Base-by-base conservation (phyloP, 179 eudicot species). In the Actinidia polygama region DNA sequence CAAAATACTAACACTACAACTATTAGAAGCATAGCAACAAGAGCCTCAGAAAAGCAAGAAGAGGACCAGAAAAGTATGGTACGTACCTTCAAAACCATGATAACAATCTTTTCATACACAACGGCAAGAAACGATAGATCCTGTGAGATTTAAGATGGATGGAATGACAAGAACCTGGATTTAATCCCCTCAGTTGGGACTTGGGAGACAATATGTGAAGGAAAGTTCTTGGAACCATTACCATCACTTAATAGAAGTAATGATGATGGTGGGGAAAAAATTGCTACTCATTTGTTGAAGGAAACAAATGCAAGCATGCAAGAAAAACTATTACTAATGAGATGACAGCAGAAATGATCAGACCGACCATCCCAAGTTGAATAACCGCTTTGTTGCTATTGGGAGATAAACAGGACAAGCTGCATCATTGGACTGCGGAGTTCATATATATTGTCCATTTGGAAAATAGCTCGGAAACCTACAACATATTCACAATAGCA, bases 81-180 rank as follows among this genome's bases (percentile, higher is more conserved):
- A 94, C 98, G n/a, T 86, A 94, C 98, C 99, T 94, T 94, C 85
- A 94, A 87, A 67, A 93, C 87, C 30, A 94, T 89, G 84, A 88
- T 89, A 40, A 93, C 91, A 67, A 96, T 89, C 78, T 91, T 93
- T 24, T 97, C 94, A 89, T 88, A 96, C 23, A 90, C 89, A 85
- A 96, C 91, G 44, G 98, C 96, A 77, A 94, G 95, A 84, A 94
- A 96, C 21, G 98, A 91, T 6, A 92, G 83, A 7, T 89, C 79
- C 64, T 91, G 94, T 50, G 83, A 86, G 89, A 87, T 94, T 83
- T 87, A 95, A 77, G 93, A 85, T 66, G 90, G 75, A 72, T 90
- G 91, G 83, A 82, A 44, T 75, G 75, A 58, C 30, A 12, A 67
- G 81, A 81, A 63, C 83, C 81, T 47, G 46, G 72, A 46, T 21